These are phyloP conservation scores for Harrya chromipes DNA, from an alignment of 768 basidiomycete species.

Conservation along the genomic window DNA sequence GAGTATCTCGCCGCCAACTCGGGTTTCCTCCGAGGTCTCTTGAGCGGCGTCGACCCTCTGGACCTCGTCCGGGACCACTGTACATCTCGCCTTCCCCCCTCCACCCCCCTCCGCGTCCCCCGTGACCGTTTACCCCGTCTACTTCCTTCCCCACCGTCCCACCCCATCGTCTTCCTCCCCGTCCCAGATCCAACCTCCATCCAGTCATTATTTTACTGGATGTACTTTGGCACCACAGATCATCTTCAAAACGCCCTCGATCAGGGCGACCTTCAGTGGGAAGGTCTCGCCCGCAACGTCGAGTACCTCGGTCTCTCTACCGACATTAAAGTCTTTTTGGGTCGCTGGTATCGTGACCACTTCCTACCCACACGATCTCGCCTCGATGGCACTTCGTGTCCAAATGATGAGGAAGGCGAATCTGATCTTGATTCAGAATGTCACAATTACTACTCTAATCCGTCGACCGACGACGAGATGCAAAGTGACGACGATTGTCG, in stretches of 20 bases:
- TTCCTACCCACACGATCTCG: slow-evolving; percentile 36
- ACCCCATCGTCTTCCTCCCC: slow-evolving; percentile 70
- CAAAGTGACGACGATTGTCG: slow-evolving; percentile 38
- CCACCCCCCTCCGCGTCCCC: slow-evolving; percentile 29
- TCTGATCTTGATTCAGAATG: slow-evolving; percentile 29
- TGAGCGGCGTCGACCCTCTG: slow-evolving; percentile 62
- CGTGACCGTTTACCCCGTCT: slow-evolving; percentile 60
- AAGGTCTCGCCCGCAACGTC: slow-evolving; percentile 84
- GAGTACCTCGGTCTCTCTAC: slow-evolving; percentile 79
- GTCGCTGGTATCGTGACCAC: slow-evolving; percentile 72
- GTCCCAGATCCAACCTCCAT: slow-evolving; percentile 73
- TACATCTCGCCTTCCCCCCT: slow-evolving; percentile 11
- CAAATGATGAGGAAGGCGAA: slow-evolving; percentile 36
- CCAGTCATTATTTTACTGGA: slow-evolving; percentile 72
- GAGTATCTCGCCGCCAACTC: slow-evolving; percentile 86
- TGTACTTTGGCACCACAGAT: slow-evolving; percentile 72
- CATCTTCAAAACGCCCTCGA: slow-evolving; percentile 68
- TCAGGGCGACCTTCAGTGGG: slow-evolving; percentile 69
- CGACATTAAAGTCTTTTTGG: slow-evolving; percentile 75
- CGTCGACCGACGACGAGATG: slow-evolving; percentile 38
- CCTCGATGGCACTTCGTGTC: slow-evolving; percentile 21
- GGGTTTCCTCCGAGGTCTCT: slow-evolving; percentile 62
- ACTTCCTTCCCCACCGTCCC: slow-evolving; percentile 57
- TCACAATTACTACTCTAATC: slow-evolving; percentile 27
- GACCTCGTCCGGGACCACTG: slow-evolving; percentile 48